A percentile compares a stretch with the other conserved stretches of the same genome.
phyloP scores from a whole-genome alignment of 371 early-diverging fungal species.

The Batrachochytrium dendrobatidis region DNA sequence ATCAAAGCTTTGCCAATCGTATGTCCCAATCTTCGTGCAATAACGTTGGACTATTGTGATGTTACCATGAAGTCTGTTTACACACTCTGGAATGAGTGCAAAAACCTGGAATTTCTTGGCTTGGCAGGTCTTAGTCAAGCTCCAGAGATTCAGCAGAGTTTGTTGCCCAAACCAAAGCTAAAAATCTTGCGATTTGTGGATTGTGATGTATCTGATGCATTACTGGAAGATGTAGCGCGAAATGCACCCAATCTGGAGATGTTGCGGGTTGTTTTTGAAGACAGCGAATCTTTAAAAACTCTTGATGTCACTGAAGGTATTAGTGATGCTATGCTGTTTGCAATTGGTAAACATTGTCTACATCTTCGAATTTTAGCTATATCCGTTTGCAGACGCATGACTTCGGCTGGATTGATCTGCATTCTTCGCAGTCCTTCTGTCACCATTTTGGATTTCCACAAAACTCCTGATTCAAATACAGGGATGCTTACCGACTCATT shows the following conservation, averaged over 20 bases:
- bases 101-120: slow-evolving; percentile 29
- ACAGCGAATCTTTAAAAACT: slow-evolving; percentile 28
- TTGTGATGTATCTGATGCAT: slow-evolving; percentile 30
- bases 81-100: slow-evolving; percentile 26
- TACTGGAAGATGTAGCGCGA: slow-evolving; percentile 11
- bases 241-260: slow-evolving; percentile 25
- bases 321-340: slow-evolving; percentile 18
- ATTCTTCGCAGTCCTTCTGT: slow-evolving; percentile 15
- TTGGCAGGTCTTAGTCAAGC: slow-evolving; percentile 32
- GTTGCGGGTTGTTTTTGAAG: slow-evolving; percentile 39
- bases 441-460: slow-evolving; percentile 32
- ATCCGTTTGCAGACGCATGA: slow-evolving; percentile 27
- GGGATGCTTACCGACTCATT: slow-evolving; percentile 25
- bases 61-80: slow-evolving; percentile 23
- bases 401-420: slow-evolving; percentile 12
- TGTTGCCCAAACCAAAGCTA: slow-evolving; percentile 17
- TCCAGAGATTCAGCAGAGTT: background rate
- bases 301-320: slow-evolving; percentile 18
- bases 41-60: slow-evolving; percentile 39
- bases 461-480: slow-evolving; percentile 25
- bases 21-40: slow-evolving; percentile 24
- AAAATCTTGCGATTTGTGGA: slow-evolving; percentile 39
- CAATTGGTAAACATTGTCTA: slow-evolving; percentile 14
- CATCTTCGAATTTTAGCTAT: slow-evolving; percentile 26
- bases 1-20: slow-evolving; percentile 15